Evolutionary conservation across 2,329 filamentous ascomycete genomes (phyloP).

Genomic region (Fonsecaea nubica): DNA sequence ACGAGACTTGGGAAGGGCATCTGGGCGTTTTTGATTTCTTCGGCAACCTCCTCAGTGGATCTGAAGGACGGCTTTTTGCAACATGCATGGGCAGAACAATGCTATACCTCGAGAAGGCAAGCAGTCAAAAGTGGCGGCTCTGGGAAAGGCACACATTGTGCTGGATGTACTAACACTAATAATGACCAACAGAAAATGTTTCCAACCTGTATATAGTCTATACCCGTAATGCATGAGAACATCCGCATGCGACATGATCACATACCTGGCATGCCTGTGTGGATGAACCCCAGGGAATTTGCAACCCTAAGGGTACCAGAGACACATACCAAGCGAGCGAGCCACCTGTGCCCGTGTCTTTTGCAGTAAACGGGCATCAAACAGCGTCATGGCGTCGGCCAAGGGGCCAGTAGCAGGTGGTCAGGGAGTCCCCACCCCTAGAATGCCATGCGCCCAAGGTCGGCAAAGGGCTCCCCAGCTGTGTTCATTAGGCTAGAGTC

Average conservation of each 20-base stretch:
- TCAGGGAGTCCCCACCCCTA: background rate
- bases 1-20: background rate
- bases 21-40: too few species aligned
- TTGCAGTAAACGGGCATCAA: background rate
- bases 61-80: background rate
- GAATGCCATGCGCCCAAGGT: background rate
- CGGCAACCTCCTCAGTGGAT: background rate
- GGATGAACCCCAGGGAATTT: background rate
- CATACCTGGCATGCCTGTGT: background rate
- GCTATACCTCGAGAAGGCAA: conserved; percentile 8
- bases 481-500: background rate
- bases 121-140: background rate
- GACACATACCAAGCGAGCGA: background rate
- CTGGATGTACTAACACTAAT: conserved; percentile 17
- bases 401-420: background rate
- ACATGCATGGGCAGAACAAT: background rate
- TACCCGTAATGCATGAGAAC: conserved; percentile 8
- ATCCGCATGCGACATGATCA: background rate
- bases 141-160: background rate
- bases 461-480: background rate
- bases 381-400: background rate
- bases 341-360: background rate
- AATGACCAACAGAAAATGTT: conserved; percentile 10
- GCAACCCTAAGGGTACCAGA: background rate
- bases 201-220: conserved; percentile 6